phyloP scores from a whole-genome alignment of 257 asterid genomes.

The Nyctanthes arbortristis region DNA sequence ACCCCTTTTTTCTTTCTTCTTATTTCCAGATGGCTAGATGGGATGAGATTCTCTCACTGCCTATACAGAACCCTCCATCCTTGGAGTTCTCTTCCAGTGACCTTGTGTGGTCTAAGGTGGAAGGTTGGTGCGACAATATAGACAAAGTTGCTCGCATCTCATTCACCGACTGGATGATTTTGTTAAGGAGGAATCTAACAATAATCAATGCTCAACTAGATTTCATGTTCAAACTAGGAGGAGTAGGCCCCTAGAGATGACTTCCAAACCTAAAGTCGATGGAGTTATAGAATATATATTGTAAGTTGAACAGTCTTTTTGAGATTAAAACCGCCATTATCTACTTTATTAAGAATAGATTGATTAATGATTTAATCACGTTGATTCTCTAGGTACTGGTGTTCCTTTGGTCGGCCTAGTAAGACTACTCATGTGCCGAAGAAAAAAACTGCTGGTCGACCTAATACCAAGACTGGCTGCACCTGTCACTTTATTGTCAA shows the following conservation, averaged over 20 bases:
- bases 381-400: constrained; percentile 77
- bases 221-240: constrained; percentile 96
- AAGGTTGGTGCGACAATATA: constrained; percentile 88
- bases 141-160: constrained; percentile 87
- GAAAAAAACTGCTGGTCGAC: constrained; percentile 84
- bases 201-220: constrained; percentile 85
- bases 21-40: constrained; percentile 90
- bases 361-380: constrained; percentile 9
- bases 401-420: constrained; percentile 98
- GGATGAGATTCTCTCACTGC: constrained; percentile 93
- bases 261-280: constrained; percentile 91
- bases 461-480: constrained; percentile 98
- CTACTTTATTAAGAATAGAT: not conserved
- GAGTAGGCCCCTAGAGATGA: constrained; percentile 46
- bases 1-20: not conserved
- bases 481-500: constrained; percentile 93
- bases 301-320: constrained; percentile 40
- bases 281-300: constrained; percentile 89
- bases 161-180: constrained; percentile 85
- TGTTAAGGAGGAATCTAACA: constrained; percentile 86
- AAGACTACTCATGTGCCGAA: constrained; percentile 72
- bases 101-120: constrained; percentile 93
- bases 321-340: constrained; percentile 14
- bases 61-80: constrained; percentile 88
- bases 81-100: constrained; percentile 80